Percentiles rank a stretch among this genome's conserved stretches.
phyloP scores from a whole-genome alignment of 2,329 filamentous ascomycete genomes.

The Cladosporium sp. region DNA sequence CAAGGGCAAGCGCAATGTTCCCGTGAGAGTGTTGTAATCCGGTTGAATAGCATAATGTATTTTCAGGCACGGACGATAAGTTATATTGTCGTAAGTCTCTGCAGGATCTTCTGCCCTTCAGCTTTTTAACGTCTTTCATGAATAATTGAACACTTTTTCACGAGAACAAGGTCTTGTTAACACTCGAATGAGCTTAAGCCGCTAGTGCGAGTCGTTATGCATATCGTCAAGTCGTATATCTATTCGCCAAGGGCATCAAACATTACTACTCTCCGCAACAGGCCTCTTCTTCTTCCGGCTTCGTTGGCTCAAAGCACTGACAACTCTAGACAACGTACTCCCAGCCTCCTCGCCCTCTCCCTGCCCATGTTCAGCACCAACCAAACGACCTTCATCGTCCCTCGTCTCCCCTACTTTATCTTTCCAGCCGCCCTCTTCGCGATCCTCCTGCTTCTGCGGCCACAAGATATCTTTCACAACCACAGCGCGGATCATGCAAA shows the following conservation, averaged over 20 bases:
- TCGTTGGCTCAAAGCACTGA: slow-evolving; percentile 1
- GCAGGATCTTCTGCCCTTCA: too few relatives aligned
- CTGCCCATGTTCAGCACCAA: background rate
- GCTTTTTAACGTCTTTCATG: too few relatives aligned
- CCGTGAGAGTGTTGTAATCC: background rate
- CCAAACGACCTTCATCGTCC: background rate
- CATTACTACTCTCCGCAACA: background rate
- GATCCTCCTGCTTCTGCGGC: slow-evolving; percentile 67
- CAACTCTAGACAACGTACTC: background rate
- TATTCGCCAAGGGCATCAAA: background rate
- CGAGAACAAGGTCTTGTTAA: too few relatives aligned
- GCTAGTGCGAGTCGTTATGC: background rate
- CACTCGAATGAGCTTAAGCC: too few relatives aligned
- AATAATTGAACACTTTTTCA: too few relatives aligned
- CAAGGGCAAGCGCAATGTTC: slow-evolving; percentile 6
- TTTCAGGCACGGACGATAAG: too few relatives aligned
- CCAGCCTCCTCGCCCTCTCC: background rate
- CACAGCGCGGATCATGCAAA: slow-evolving; percentile 67
- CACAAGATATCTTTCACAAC: slow-evolving; percentile 65
- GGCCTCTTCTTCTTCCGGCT: slow-evolving; percentile 7
- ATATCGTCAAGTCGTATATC: background rate
- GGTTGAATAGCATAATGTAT: background rate
- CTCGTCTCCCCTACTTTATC: background rate
- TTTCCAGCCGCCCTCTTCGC: slow-evolving; percentile 56
- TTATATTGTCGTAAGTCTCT: too few relatives aligned